Base-by-base conservation (phyloP, 2,329 filamentous ascomycete genomes). In the Lanzia echinophila region DNA sequence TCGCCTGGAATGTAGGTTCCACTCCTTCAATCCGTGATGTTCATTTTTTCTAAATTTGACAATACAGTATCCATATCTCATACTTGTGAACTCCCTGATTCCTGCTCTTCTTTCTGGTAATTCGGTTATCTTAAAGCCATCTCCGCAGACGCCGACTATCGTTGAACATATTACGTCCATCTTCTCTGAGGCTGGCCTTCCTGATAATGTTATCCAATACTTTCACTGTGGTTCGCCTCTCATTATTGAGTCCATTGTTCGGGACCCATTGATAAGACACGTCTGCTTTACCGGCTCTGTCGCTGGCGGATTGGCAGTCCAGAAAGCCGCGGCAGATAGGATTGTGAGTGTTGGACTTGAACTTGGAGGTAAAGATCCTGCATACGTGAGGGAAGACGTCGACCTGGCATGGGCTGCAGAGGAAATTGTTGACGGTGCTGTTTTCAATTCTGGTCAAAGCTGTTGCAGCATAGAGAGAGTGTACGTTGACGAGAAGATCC, bases 361-460 rank as follows among this genome's bases (percentile, higher is more conserved):
- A 72, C 83, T 97, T 28, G 92, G 92, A 60, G 92, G 92, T 60
- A 97, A 97, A 68, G 92, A 97, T 68, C 89, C 92, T 4, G 92
- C 92, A 22, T 97, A 96, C 66, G 79, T 97, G 52, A 79, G 92
- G 56, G 76, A 75, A 6, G 92, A 97, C 65, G 90, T 96, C 1
- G 90, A 97, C 68, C 72, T 95, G 46, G 82, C 83, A 46, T 96
- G 91, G 92, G 91, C 87, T 0, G 92, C 92, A 0, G 90, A 88
- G 62, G 90, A 96, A 72, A 94, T 97, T 64, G 90, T 97, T 13
- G 92, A 97, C 63, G 92, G 92, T 19, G 86, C 90, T n/a, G 77
- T 97, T 54, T 97, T 97, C 78, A 97, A 97, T 74, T 96, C 91
- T 49, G 92, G 92, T n/a, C 92, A 97, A 75, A 95, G 90, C 69